Base-by-base conservation (phyloP, 2,329 filamentous ascomycete genomes). In the Alternaria hordeiaustralica region DNA sequence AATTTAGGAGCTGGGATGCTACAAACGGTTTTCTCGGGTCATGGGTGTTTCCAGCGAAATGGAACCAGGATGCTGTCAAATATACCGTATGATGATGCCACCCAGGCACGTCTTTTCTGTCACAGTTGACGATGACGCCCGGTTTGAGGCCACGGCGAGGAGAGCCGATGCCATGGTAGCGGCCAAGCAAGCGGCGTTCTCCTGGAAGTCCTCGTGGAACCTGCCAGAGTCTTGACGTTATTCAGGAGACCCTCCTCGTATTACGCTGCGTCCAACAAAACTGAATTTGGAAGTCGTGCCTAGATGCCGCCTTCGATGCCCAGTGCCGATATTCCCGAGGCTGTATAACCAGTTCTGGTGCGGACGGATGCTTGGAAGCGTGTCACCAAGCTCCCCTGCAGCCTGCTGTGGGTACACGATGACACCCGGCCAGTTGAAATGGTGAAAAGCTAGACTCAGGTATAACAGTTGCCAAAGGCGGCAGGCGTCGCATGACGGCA, bases 161-260 rank as follows among this genome's bases (percentile, higher is more conserved):
- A 57, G 47, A 61, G 11, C 55, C 55, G 55, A 55, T 58, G 46
- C 36, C 49, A 36, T 33, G 20, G 36, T 25, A 25, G 30, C 49
- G 20, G 33, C 62, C 65, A 69, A 61, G 60, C 51, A 54, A 55
- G 36, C 60, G 55, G 61, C 47, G 58, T 53, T 43, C 30, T 60
- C 56, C 51, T 33, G 18, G 28, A n/a, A 33, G 13, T 30, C 28
- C 4, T 63, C 18, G 41, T 61, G 58, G 36, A 41, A 41, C 36
- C 36, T 28, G 25, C 43, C 58, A 15, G 6, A 20, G 18, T 13
- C 8, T 54, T 25, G 23, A 23, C 45, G 15, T 49, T 26, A 23
- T 26, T 30, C 21, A 57, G 15, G 58, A 21, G 33, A 54, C 13
- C 23, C 26, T 26, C 53, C 23, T 59, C 45, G 58, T 61, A 30